Evolutionary conservation across 2,329 filamentous ascomycete genomes (phyloP).

Genomic region (Venturia oleaginea): DNA sequence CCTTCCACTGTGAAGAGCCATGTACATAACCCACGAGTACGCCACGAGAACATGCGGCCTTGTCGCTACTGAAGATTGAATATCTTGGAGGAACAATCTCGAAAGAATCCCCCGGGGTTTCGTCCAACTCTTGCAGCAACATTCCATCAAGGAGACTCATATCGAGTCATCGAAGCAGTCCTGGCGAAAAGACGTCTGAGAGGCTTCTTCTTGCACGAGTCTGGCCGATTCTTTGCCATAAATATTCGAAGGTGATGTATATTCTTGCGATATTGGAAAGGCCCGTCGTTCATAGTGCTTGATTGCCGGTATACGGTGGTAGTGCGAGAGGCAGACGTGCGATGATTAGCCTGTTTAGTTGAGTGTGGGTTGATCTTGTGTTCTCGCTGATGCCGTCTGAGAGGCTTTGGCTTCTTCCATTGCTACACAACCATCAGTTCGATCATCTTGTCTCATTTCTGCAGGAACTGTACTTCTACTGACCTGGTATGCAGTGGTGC

Average conservation of each 20-base stretch:
- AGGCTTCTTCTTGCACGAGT: conserved; percentile 18
- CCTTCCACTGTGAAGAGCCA: conserved; percentile 74
- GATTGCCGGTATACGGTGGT: conserved; percentile 51
- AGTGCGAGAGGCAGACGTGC: conserved; percentile 52
- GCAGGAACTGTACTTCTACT: background rate
- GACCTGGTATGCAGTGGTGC: background rate
- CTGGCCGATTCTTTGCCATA: conserved; percentile 48
- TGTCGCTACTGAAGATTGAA: conserved; percentile 37
- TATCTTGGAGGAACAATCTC: conserved; percentile 38
- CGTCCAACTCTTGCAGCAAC: background rate
- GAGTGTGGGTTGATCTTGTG: background rate
- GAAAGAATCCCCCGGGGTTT: too few relatives aligned
- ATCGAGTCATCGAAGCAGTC: conserved; percentile 36
- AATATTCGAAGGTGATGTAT: conserved; percentile 59
- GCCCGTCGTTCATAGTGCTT: conserved; percentile 56
- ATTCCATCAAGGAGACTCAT: conserved; percentile 44
- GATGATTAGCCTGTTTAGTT: conserved; percentile 61
- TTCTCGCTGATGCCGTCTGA: background rate
- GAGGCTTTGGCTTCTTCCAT: background rate
- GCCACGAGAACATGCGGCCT: conserved; percentile 61
- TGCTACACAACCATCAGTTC: background rate
- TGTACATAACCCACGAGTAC: conserved; percentile 72
- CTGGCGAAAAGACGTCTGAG: conserved; percentile 23
- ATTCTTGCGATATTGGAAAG: conserved; percentile 61
- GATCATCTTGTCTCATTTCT: background rate